phyloP scores from a whole-genome alignment of 1,284 basidiomycete genomes.

The Apiotrichum sp. region DNA sequence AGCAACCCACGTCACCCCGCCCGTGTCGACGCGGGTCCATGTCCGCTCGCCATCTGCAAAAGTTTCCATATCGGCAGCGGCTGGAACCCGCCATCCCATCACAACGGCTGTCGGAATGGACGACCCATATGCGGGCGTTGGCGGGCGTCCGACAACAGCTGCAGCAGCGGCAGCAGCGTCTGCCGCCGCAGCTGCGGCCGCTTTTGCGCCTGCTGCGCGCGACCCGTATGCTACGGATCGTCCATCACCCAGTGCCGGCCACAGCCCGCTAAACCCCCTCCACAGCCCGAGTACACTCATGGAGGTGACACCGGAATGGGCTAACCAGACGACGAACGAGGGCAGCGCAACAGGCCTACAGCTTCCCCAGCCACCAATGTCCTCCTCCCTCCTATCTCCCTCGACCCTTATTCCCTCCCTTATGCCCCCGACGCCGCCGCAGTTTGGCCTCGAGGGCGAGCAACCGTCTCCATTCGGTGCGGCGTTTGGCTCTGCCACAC shows the following conservation, averaged over 20 bases:
- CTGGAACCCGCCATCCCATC: background rate
- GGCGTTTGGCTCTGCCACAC: background rate
- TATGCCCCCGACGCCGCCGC: background rate
- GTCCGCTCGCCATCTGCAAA: background rate
- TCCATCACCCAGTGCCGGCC: no score
- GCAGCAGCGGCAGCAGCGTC: no score
- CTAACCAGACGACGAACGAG: conserved; percentile 8
- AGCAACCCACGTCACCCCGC: background rate
- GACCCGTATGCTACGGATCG: background rate
- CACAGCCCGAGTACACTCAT: conserved; percentile 1
- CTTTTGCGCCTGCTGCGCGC: background rate
- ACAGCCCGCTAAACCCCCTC: background rate
- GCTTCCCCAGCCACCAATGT: background rate
- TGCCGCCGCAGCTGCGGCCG: no score
- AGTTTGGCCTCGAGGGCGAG: background rate
- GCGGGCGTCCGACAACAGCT: no score
- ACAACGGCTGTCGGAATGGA: no score
- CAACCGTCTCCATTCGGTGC: background rate
- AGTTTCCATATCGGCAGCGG: background rate
- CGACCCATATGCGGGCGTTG: no score
- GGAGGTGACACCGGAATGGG: conserved; percentile 11
- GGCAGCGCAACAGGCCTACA: no score
- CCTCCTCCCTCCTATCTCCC: conserved; percentile 11
- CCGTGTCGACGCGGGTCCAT: background rate
- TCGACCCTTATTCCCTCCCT: conserved; percentile 5